These are phyloP conservation scores for Trypanosoma brucei DNA, from an alignment of 208 protist genomes.

Conservation along the genomic window DNA sequence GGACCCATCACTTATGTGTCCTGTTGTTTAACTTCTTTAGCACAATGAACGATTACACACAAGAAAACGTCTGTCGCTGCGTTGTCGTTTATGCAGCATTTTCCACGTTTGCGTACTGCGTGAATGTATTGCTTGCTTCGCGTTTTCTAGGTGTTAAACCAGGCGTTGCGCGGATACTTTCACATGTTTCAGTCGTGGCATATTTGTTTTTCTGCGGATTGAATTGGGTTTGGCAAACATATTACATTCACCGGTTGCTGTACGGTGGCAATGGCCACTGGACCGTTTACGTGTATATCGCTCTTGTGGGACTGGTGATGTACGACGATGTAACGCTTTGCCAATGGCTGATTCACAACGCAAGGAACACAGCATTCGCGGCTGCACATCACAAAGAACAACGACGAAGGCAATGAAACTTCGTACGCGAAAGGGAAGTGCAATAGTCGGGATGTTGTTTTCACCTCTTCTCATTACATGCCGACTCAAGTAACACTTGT, in stretches of 20 bases:
- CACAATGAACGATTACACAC: conserved; percentile 82
- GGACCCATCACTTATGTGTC: conserved; percentile 86
- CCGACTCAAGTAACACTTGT: too few species aligned
- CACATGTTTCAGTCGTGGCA: conserved; percentile 68
- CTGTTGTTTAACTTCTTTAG: conserved; percentile 89
- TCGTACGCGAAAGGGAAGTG: neutral
- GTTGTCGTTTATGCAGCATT: conserved; percentile 92
- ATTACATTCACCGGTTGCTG: conserved; percentile 79
- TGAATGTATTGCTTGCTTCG: conserved; percentile 89
- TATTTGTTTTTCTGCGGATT: conserved; percentile 81
- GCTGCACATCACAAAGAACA: conserved; percentile 36
- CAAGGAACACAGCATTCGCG: conserved; percentile 58
- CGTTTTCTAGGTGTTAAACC: conserved; percentile 79
- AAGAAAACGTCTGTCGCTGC: conserved; percentile 85
- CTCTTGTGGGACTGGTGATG: conserved; percentile 78
- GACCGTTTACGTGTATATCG: conserved; percentile 84
- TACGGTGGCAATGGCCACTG: conserved; percentile 53
- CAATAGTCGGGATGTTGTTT: too few species aligned
- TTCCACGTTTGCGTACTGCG: conserved; percentile 88
- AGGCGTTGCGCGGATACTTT: conserved; percentile 60
- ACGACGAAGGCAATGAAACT: neutral
- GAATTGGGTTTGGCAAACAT: conserved; percentile 90
- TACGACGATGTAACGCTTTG: conserved; percentile 81
- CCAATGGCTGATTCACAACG: conserved; percentile 72
- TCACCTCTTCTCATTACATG: too few species aligned